Percentiles rank a stretch among this genome's conserved stretches.
phyloP scores from a whole-genome alignment of 208 protist genomes.

The Novymonas esmeraldas region DNA sequence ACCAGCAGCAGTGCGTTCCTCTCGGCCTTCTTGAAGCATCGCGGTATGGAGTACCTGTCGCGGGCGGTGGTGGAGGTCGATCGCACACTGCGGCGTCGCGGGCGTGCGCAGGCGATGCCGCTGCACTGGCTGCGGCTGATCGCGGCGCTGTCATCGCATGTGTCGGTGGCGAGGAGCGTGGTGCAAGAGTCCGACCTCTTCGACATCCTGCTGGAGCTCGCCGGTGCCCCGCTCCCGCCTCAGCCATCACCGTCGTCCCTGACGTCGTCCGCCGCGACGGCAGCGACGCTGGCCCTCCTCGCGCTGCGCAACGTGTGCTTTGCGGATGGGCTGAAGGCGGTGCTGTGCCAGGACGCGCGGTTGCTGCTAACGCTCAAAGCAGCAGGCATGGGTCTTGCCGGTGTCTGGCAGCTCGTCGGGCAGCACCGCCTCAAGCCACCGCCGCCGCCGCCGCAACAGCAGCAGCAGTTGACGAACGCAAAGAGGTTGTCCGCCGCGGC shows the following conservation, averaged over 20 bases:
- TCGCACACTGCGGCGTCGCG: constrained; percentile 20
- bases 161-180: constrained; percentile 42
- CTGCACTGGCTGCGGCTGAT: constrained; percentile 53
- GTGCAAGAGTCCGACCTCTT: constrained; percentile 47
- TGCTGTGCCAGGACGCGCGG: constrained; percentile 75
- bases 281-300: constrained; percentile 64
- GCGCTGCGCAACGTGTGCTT: constrained; percentile 82
- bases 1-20: constrained; percentile 11
- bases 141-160: constrained; percentile 61
- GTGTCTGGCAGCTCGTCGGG: constrained; percentile 31
- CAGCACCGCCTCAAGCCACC: background rate
- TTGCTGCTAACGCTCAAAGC: constrained; percentile 76
- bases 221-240: too few species aligned
- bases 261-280: background rate
- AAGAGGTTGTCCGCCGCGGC: background rate
- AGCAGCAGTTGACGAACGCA: too few species aligned
- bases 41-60: constrained; percentile 22
- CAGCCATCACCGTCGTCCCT: constrained; percentile 6
- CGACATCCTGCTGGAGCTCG: constrained; percentile 65
- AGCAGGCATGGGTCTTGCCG: constrained; percentile 40
- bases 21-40: constrained; percentile 25
- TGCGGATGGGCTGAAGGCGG: constrained; percentile 50
- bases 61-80: constrained; percentile 21
- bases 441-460: background rate
- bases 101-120: constrained; percentile 26